These are phyloP conservation scores for Colletotrichum sp. DNA, from an alignment of 2,329 filamentous ascomycete genomes.

Conservation along the genomic window DNA sequence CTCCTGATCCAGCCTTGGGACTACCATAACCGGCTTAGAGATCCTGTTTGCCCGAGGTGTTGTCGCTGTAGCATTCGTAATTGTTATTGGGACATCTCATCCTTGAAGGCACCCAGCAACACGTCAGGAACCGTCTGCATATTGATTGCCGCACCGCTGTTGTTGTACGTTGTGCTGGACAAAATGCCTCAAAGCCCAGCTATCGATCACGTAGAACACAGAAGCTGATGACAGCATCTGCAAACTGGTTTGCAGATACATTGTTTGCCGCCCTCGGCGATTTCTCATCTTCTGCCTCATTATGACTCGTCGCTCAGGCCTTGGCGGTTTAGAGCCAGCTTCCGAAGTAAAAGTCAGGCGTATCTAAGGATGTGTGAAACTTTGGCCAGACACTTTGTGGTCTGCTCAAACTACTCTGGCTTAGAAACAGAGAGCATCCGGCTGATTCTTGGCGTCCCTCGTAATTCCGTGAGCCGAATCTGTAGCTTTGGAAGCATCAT, in stretches of 20 bases:
- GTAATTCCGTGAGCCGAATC: neutral
- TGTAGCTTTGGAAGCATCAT: neutral
- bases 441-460: neutral
- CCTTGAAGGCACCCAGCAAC: neutral
- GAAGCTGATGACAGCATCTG: neutral
- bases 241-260: neutral
- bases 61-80: neutral
- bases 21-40: neutral
- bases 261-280: neutral
- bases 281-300: neutral
- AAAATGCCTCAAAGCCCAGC: neutral
- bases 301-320: neutral
- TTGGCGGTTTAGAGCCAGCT: neutral
- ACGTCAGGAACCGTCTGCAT: neutral
- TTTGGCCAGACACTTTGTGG: neutral
- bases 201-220: neutral
- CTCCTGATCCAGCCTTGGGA: conserved; percentile 3
- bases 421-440: neutral
- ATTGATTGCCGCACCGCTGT: neutral
- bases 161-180: neutral
- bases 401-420: neutral
- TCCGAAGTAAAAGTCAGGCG: neutral
- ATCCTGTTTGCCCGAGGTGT: neutral
- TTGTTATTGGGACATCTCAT: neutral
- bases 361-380: neutral